Evolutionary conservation across 2,329 filamentous ascomycete genomes (phyloP), one percentile per base, ranked within the genome.

Genomic region (Pseudopyricularia cyperi): DNA sequence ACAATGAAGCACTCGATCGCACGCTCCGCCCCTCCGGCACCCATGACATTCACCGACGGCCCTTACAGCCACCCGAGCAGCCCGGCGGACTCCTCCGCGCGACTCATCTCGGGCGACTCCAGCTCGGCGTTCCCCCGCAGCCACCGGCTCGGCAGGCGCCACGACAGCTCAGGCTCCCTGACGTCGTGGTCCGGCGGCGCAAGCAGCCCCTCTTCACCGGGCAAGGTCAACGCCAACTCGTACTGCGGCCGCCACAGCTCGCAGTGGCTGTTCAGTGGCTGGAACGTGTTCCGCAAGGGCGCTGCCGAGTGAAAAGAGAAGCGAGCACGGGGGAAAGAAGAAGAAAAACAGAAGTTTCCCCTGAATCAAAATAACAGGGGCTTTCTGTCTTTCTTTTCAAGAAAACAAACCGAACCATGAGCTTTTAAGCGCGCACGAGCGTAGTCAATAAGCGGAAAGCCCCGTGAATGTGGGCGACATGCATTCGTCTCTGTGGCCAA

Each of bases 181-280:
- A 19, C 9, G 8, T 42, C 37, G n/a, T 42, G 17, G 37, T n/a
- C n/a, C n/a, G n/a, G n/a, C n/a, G n/a, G n/a, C n/a, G n/a, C n/a
- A n/a, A 42, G 49, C 22, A 51, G 46, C 35, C 49, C 49, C 6
- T 28, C n/a, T 15, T 46, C 49, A 6, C 51, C 51, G 30, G 37
- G 57, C 56, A 58, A 58, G 14, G 55, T 57, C 55, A 60, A 60
- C 47, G 58, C 59, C 53, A 55, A 60, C 55, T 58, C 57, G 4
- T 57, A 57, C 17, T 60, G 58, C 14, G 58, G 58, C 47, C 57
- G 58, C 15, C 58, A 60, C 54, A 55, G 55, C 42, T 57, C 57
- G 35, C 55, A 59, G 50, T 60, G 58, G 58, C 57, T 60, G 2
- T 60, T 60, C 26, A 57, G 55, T 51, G 58, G 58, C 50, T 60